Evolutionary conservation across 345 rosid genomes (phyloP), one percentile per base, ranked within the genome.

Genomic region (Turritis glabra): DNA sequence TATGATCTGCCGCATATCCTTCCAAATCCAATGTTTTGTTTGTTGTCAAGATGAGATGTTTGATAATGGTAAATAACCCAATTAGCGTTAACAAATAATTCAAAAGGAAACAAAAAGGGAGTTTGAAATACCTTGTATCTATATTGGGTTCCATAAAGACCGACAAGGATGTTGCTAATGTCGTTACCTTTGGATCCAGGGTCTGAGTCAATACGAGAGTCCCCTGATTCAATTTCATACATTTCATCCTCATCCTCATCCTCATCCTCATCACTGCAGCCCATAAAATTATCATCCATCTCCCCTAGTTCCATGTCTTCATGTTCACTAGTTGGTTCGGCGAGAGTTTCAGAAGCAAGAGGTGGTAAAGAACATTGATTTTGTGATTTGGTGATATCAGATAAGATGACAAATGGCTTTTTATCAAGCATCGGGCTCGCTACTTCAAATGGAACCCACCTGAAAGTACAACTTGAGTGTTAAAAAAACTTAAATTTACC

Each of bases 371-470:
- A 80, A 72, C 57, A 78, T 57, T 77, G 85, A 66, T 69, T 77
- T 72, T 84, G 84, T 59, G 70, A 64, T 55, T 25, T 73, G 38
- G 83, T 35, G 79, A 57, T 75, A 80, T 92, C 96, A 44, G 99
- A 88, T 71, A 95, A 78, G 77, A 90, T 82, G 23, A 73, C 87
- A 70, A 90, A 95, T 60, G 80, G 82, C 72, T 79, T 85, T 82
- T 80, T 81, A 80, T 95, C 97, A 12, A 95, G 98, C 82, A 85
- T 50, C 15, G 96, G 87, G 62, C 79, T 88, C 22, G 87, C 89
- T 54, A 69, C 59, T 52, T 87, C 83, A 84, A 73, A 92, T 52
- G 91, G 75, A 64, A 95, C 88, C 99, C 99, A 95, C 92, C 99
- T 95, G 90, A 63, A 81, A 66, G 21, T 30, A 80, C 47, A 81